Base-by-base conservation (phyloP, 306 rosid genomes). In the Styphnolobium japonicum region DNA sequence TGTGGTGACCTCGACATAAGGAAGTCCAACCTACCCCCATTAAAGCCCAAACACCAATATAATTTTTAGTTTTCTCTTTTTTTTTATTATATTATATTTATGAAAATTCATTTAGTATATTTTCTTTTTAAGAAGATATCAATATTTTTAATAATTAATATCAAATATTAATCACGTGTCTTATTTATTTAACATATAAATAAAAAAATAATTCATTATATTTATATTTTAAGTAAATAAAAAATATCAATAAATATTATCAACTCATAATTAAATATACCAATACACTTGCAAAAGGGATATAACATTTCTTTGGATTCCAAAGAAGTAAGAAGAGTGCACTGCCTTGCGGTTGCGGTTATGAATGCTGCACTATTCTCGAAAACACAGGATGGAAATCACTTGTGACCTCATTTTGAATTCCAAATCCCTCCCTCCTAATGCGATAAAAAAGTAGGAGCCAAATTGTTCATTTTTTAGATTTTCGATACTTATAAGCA, bases 241-340 rank as follows among this genome's bases (percentile, higher is more conserved):
- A n/a, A n/a, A n/a, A n/a, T n/a, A n/a, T n/a, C n/a, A n/a, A n/a
- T n/a, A n/a, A n/a, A n/a, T n/a, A n/a, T n/a, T n/a, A n/a, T n/a
- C n/a, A n/a, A n/a, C n/a, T n/a, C n/a, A n/a, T n/a, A n/a, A n/a
- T n/a, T n/a, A n/a, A n/a, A n/a, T n/a, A n/a, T n/a, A n/a, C n/a
- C n/a, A n/a, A n/a, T n/a, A n/a, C n/a, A n/a, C n/a, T n/a, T n/a
- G n/a, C n/a, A n/a, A n/a, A n/a, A n/a, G n/a, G n/a, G n/a, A n/a
- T n/a, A n/a, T n/a, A n/a, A n/a, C n/a, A n/a, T n/a, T n/a, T n/a
- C 85, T 25, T 83, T 77, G 86, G 86, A 83, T 83, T 83, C 86
- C 71, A 42, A 42, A n/a, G 73, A 76, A 75, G 29, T 53, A 42
- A n/a, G 73, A 76, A 75, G 29, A 46, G 27, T 34, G 57, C 25